Evolutionary conservation across 805 yeast genomes (phyloP).

Genomic region (Kuraishia piskuri): DNA sequence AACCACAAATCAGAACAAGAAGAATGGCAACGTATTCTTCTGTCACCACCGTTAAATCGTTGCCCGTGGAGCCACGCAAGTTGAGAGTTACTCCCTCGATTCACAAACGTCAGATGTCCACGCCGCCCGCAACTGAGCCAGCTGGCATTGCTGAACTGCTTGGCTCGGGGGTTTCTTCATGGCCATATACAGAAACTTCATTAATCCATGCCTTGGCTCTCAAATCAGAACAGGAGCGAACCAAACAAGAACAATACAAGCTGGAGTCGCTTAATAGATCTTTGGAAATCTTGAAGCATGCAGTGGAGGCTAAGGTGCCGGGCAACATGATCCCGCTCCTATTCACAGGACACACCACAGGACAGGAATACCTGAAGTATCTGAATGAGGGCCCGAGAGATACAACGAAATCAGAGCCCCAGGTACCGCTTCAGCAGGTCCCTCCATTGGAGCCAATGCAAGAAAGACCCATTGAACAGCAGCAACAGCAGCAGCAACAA

Average conservation of each 20-base stretch:
- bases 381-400: background rate
- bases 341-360: constrained; percentile 20
- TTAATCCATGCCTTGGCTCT: constrained; percentile 50
- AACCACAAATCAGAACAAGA: background rate
- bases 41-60: background rate
- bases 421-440: constrained; percentile 6
- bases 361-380: background rate
- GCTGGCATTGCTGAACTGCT: constrained; percentile 49
- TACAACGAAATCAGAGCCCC: background rate
- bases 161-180: constrained; percentile 42
- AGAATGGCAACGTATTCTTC: background rate
- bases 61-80: background rate
- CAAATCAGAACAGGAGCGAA: constrained; percentile 64
- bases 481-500: background rate
- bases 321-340: constrained; percentile 51
- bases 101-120: background rate
- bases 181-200: constrained; percentile 53
- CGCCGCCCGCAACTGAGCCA: constrained; percentile 30
- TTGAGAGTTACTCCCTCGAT: background rate
- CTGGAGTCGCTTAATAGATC: constrained; percentile 55
- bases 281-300: constrained; percentile 52
- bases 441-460: constrained; percentile 5
- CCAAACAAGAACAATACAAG: constrained; percentile 71
- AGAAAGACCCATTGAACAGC: constrained; percentile 5
- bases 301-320: constrained; percentile 57